Evolutionary conservation across 2,329 filamentous ascomycete species (phyloP), one percentile per base, ranked within the genome.

Genomic region (Colletotrichum cuscutae): DNA sequence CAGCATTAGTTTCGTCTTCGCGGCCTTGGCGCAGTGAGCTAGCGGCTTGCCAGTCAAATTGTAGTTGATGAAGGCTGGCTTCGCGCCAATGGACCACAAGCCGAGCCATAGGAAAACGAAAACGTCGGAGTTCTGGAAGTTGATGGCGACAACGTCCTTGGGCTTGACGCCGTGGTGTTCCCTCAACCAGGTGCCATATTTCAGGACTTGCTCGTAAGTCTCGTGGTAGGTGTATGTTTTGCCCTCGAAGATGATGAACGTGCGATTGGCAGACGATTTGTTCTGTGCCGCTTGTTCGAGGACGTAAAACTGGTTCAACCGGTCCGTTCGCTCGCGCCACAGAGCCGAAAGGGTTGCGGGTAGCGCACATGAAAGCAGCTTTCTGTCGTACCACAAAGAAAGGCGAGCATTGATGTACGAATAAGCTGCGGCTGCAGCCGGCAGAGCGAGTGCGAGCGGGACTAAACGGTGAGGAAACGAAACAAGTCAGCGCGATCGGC

Each of bases 51-150:
- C 92, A 0, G 89, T 87, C 61, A 97, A 84, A 79, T 97, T 97
- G 82, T 95, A 96, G 82, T 98, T 98, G 83, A 97, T 93, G 77
- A 97, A 94, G 0, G 95, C 95, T 0, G 95, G 94, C 68, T 91
- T 91, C 0, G 93, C 95, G 12, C 95, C 95, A 71, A 97, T 90
- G 35, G 92, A 90, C 94, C 94, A 97, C 37, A 97, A 82, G 0
- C 92, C 95, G 67, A 95, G 85, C 87, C 92, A 90, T 9, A 97
- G 75, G 79, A 95, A 94, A 32, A 96, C 78, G 78, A 95, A 96
- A 3, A 88, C 87, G n/a, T 94, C 91, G 53, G 91, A 94, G 80
- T 97, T 98, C 82, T 93, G 92, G 76, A 94, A 93, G 80, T 97
- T 89, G 76, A 97, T 87, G 9, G 94, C 94, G 22, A 97, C 92